Evolutionary conservation across 371 early-diverging fungal genomes (phyloP), one percentile per base, ranked within the genome.

Genomic region (Syncephalastrum racemosum): DNA sequence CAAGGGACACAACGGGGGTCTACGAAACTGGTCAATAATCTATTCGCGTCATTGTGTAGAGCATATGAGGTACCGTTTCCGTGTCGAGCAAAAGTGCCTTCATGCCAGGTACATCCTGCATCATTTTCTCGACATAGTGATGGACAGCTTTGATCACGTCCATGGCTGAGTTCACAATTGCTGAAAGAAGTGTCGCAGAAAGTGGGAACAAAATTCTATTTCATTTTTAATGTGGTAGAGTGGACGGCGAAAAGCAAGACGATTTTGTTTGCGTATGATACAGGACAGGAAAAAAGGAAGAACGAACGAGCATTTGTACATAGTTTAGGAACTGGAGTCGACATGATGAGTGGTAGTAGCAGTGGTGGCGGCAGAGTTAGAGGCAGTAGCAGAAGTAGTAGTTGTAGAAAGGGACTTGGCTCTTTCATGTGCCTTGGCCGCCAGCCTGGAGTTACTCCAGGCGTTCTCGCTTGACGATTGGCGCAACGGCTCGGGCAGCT

Each of bases 61-160:
- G 27, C 31, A 58, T 3, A 10, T 10, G 4, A 22, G 39, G 43
- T 86, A 94, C 96, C 59, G 98, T 98, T 59, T 96, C 94, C 20
- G 77, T 75, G 74, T 98, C 98, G 23, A 98, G 81, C 36, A 97
- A 79, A 13, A 98, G 79, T 23, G 96, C 93, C 71, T 98, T 98
- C 97, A 98, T 97, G 22, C 98, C 98, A 48, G 86, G 70, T 22
- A 92, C 92, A 48, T 94, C 92, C 40, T 81, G 67, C 40, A 94
- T 77, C 90, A 97, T 95, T 74, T 93, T 94, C 60, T 88, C 86
- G 46, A 94, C 82, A 79, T 98, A 98, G 67, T 82, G 82, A 77
- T 96, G 93, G 19, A 89, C 75, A 3, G 91, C 86, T 58, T 87
- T 84, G 25, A 92, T 78, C 42, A 87, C 77, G 65, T 92, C 88